These are phyloP conservation scores for Arthrobotrys entomopaga DNA, from an alignment of 2,329 filamentous ascomycete genomes.

Conservation along the genomic window DNA sequence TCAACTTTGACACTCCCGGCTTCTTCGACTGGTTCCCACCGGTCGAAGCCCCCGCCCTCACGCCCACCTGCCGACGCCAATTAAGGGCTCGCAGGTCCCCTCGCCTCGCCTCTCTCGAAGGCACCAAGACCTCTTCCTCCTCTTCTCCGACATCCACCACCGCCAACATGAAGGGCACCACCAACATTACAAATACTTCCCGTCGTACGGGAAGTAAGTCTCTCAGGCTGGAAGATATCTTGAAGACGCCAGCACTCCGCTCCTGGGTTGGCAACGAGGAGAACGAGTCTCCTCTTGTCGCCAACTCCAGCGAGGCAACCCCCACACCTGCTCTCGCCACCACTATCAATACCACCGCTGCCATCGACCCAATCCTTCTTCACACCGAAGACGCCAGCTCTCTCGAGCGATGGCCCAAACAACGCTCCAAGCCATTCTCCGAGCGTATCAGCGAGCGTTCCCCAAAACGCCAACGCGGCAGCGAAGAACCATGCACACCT, in stretches of 20 bases:
- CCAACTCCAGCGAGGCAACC: slow-evolving; percentile 7
- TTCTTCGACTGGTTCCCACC: neutral
- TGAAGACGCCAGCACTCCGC: slow-evolving; percentile 20
- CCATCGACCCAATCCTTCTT: slow-evolving; percentile 31
- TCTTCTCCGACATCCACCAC: neutral
- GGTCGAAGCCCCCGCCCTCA: neutral
- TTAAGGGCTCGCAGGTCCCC: neutral
- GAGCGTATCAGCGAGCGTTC: slow-evolving; percentile 29
- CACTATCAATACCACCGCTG: neutral
- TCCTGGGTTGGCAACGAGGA: slow-evolving; percentile 34
- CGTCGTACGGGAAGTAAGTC: neutral
- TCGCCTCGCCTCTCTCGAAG: neutral
- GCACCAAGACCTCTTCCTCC: no score
- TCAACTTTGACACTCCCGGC: neutral
- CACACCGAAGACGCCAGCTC: slow-evolving; percentile 9
- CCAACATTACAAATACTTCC: slow-evolving; percentile 16
- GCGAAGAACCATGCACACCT: slow-evolving; percentile 19
- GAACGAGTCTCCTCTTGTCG: slow-evolving; percentile 27
- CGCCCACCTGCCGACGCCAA: neutral
- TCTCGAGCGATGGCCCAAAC: slow-evolving; percentile 24
- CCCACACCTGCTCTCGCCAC: neutral
- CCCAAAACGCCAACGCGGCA: slow-evolving; percentile 31
- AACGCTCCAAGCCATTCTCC: slow-evolving; percentile 44
- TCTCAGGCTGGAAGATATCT: slow-evolving; percentile 17
- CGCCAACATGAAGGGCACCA: neutral